Conservation (phyloP, 2,329 filamentous ascomycete genomes). For the Didymellaceae sp. region DNA sequence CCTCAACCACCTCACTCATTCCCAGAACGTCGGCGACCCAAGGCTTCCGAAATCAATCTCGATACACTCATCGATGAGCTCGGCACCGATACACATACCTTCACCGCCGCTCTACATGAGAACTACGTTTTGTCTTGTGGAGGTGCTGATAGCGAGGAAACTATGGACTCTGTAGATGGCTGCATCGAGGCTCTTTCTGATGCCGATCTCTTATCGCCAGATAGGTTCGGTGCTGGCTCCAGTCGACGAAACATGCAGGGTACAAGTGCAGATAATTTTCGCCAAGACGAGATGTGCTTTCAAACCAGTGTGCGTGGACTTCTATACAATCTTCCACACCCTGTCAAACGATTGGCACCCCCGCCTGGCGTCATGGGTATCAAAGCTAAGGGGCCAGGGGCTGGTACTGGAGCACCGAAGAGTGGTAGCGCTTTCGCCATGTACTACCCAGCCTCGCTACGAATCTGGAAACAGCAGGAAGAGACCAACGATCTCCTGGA, state of each 20-base stretch:
- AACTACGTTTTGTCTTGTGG: slow-evolving; percentile 90
- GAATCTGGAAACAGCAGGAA: slow-evolving; percentile 82
- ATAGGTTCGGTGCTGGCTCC: slow-evolving; percentile 68
- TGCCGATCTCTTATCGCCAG: slow-evolving; percentile 81
- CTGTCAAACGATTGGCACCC: slow-evolving; percentile 70
- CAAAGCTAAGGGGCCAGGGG: slow-evolving; percentile 38
- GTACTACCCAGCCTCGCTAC: slow-evolving; percentile 87
- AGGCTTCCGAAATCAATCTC: slow-evolving; percentile 53
- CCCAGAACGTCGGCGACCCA: slow-evolving; percentile 52
- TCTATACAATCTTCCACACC: slow-evolving; percentile 81
- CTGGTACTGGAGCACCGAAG: slow-evolving; percentile 32
- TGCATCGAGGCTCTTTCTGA: slow-evolving; percentile 88
- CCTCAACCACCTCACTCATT: slow-evolving; percentile 56
- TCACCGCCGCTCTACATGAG: slow-evolving; percentile 88
- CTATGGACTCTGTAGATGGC: slow-evolving; percentile 79
- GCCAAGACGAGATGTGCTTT: slow-evolving; percentile 94
- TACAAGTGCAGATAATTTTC: slow-evolving; percentile 71
- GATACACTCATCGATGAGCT: slow-evolving; percentile 89
- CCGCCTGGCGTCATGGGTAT: slow-evolving; percentile 46
- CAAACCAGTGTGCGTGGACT: slow-evolving; percentile 88
- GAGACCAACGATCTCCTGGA: slow-evolving; percentile 79
- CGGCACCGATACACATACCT: slow-evolving; percentile 89
- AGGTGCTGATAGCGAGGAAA: slow-evolving; percentile 61
- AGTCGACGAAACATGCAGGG: slow-evolving; percentile 57
- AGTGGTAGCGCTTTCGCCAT: slow-evolving; percentile 77